Conservation (phyloP, 108 stramenopile species). For the Conticribra weissflogii region DNA sequence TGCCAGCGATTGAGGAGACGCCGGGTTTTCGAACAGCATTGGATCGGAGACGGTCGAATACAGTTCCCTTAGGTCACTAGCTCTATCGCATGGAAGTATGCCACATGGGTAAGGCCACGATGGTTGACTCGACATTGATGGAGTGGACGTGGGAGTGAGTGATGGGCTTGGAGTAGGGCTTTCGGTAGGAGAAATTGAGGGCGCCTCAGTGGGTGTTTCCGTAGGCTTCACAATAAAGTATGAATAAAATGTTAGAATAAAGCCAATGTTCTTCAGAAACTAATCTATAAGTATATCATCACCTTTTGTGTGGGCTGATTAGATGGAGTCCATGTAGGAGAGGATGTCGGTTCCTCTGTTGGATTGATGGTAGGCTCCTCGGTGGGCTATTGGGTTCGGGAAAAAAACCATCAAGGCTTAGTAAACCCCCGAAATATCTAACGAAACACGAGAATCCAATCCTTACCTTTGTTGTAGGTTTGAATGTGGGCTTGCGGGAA, state of each 20-base stretch:
- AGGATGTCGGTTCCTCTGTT: neutral
- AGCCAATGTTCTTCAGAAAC: too few relatives aligned
- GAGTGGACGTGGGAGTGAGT: neutral
- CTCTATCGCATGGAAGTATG: slow-evolving; percentile 19
- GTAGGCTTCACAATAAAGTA: too few relatives aligned
- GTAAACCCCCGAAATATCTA: too few relatives aligned
- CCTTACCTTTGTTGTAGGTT: neutral
- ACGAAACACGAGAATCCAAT: too few relatives aligned
- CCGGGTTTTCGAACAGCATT: slow-evolving; percentile 21
- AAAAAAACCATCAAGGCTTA: too few relatives aligned
- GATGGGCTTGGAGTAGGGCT: neutral
- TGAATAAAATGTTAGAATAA: too few relatives aligned
- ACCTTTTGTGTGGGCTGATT: too few relatives aligned
- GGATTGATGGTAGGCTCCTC: neutral
- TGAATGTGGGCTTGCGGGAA: neutral
- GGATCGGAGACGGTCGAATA: slow-evolving; percentile 25
- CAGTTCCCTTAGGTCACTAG: slow-evolving; percentile 9
- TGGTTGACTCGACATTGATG: neutral
- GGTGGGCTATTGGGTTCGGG: too few relatives aligned
- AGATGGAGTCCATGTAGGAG: neutral
- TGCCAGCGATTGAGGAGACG: slow-evolving; percentile 31
- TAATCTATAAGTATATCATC: too few relatives aligned
- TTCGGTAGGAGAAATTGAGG: neutral
- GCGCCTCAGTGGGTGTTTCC: neutral
- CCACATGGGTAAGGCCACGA: slow-evolving; percentile 22